Percentiles rank a stretch among this genome's conserved stretches.
Conservation (phyloP, 257 asterid species). For the Solanum chaucha region DNA sequence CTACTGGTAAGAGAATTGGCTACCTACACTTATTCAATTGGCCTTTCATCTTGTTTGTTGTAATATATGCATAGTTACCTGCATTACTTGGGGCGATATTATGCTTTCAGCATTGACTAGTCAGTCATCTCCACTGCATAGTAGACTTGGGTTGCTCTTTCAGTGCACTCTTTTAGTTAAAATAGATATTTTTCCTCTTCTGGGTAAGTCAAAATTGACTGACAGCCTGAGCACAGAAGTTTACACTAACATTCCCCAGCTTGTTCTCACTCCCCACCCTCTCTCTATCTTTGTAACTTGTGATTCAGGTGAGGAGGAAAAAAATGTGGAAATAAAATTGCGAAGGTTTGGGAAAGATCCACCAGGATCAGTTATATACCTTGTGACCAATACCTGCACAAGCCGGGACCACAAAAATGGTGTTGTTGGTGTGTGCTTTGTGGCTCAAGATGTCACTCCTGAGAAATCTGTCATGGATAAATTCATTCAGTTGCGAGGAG, state of each 20-base stretch:
- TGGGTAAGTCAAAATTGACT: neutral
- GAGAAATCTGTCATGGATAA: conserved; percentile 46
- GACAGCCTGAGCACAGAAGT: neutral
- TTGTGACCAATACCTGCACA: conserved; percentile 48
- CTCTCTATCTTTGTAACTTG: neutral
- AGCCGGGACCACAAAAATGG: conserved; percentile 47
- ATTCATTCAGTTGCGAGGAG: conserved; percentile 55
- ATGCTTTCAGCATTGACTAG: neutral
- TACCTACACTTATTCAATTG: neutral
- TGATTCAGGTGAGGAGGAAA: conserved; percentile 56
- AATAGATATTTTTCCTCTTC: neutral
- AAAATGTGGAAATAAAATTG: conserved; percentile 45
- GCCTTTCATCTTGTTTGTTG: neutral
- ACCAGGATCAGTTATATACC: conserved; percentile 20
- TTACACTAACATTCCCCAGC: neutral
- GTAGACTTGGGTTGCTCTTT: neutral
- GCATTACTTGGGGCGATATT: neutral
- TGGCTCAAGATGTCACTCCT: conserved; percentile 56
- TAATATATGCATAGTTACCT: neutral
- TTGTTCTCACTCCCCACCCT: neutral
- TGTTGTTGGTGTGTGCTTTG: conserved; percentile 54
- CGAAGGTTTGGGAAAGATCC: conserved; percentile 20
- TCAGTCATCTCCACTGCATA: neutral
- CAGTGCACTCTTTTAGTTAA: neutral
- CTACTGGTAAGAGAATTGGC: neutral